Evolutionary conservation across 495 filamentous ascomycete genomes (phyloP).

Genomic region (Aspergillus leporis): DNA sequence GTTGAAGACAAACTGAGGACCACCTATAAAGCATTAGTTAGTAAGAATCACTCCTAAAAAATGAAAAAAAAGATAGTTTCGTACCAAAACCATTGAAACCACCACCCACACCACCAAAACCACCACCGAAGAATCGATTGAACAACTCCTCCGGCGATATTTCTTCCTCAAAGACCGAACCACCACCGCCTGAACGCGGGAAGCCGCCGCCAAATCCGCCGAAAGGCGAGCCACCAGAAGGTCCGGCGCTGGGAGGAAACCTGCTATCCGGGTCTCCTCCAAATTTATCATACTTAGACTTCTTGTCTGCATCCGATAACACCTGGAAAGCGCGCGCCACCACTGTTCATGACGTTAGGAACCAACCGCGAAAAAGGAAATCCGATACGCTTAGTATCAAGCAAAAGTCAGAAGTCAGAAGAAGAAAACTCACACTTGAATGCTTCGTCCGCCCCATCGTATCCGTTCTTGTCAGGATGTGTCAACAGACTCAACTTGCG

Average conservation of each 20-base stretch:
- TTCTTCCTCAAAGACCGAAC: slow-evolving; percentile 77
- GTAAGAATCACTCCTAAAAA: slow-evolving; percentile 10
- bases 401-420: background rate
- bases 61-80: background rate
- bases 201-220: slow-evolving; percentile 67
- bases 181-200: slow-evolving; percentile 46
- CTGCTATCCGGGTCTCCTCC: slow-evolving; percentile 90
- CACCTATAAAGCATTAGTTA: slow-evolving; percentile 59
- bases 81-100: slow-evolving; percentile 63
- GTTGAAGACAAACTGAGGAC: slow-evolving; percentile 89
- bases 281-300: slow-evolving; percentile 78
- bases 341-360: slow-evolving; percentile 51
- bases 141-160: slow-evolving; percentile 97
- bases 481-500: slow-evolving; percentile 88
- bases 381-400: background rate
- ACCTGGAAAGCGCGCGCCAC: slow-evolving; percentile 91
- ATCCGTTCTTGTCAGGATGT: slow-evolving; percentile 99
- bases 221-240: slow-evolving; percentile 58
- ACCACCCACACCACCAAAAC: slow-evolving; percentile 54
- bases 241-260: slow-evolving; percentile 60
- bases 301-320: slow-evolving; percentile 90
- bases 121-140: slow-evolving; percentile 84
- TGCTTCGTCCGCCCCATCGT: slow-evolving; percentile 92
- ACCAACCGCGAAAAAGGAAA: background rate
- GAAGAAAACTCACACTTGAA: slow-evolving; percentile 71